Percentiles rank a stretch among this genome's conserved stretches.
These are phyloP conservation scores for sunflower (Helianthus annuus) DNA, from an alignment of 129 eudicot species.

Conservation along the genomic window DNA sequence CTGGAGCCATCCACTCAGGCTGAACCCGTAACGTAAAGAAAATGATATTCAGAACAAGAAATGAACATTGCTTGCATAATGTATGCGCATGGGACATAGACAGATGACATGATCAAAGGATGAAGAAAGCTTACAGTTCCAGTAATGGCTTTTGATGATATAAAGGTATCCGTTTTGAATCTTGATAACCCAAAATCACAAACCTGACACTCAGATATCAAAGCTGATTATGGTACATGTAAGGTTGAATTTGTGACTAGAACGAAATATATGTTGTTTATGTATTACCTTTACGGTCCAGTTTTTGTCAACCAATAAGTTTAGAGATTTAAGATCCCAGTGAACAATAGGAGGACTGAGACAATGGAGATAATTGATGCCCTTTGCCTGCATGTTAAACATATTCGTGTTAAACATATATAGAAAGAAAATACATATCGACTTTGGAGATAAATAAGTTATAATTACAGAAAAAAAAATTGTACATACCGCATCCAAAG, in stretches of 20 bases:
- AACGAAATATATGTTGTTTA: slow-evolving; percentile 1
- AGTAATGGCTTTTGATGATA: slow-evolving; percentile 90
- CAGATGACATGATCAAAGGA: not conserved
- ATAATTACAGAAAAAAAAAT: not conserved
- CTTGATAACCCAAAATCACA: slow-evolving; percentile 96
- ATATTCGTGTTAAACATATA: not conserved
- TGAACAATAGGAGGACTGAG: slow-evolving; percentile 87
- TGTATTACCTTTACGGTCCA: slow-evolving; percentile 80
- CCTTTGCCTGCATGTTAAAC: slow-evolving; percentile 68
- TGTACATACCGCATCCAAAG: slow-evolving; percentile 83
- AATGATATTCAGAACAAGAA: slow-evolving; percentile 28
- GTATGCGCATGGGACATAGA: too few relatives aligned
- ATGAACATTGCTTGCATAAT: slow-evolving; percentile 1
- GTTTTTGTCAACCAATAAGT: slow-evolving; percentile 86
- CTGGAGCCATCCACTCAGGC: slow-evolving; percentile 99
- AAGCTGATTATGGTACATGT: not conserved
- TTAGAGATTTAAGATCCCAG: slow-evolving; percentile 96
- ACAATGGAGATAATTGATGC: slow-evolving; percentile 85
- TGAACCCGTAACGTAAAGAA: slow-evolving; percentile 30
- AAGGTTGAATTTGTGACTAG: not conserved
- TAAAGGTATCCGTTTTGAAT: slow-evolving; percentile 83
- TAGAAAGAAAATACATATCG: not conserved
- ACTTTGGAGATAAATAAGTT: not conserved
- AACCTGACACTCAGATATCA: slow-evolving; percentile 43
- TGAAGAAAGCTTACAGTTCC: slow-evolving; percentile 68